Conservation (phyloP, 495 filamentous ascomycete species). For the Penicillium simplicissimum region DNA sequence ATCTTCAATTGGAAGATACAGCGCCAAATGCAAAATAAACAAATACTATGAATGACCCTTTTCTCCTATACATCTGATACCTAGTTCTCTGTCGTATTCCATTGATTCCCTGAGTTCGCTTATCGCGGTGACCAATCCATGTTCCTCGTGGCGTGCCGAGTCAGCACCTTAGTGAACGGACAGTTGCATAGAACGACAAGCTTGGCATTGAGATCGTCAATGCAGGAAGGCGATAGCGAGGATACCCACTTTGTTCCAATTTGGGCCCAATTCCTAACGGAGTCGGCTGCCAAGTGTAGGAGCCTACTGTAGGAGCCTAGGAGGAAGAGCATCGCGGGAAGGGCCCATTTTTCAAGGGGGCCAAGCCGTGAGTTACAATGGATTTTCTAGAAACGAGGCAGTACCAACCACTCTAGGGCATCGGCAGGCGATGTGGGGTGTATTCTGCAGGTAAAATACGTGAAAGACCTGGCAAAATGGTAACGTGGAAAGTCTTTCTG, state of each 20-base stretch:
- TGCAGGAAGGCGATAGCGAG: conserved; percentile 12
- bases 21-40: conserved; percentile 14
- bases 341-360: background rate
- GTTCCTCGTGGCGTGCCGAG: background rate
- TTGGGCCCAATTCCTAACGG: background rate
- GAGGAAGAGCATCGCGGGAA: conserved; percentile 1
- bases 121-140: background rate
- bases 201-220: conserved; percentile 27
- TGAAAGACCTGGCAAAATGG: background rate
- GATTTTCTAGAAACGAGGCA: background rate
- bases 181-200: conserved; percentile 15
- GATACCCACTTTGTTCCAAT: background rate
- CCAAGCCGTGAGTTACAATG: background rate
- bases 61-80: no score
- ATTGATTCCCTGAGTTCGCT: background rate
- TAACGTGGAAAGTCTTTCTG: conserved; percentile 14
- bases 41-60: conserved; percentile 2
- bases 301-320: no score
- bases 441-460: conserved; percentile 15
- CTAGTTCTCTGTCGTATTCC: background rate
- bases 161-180: background rate
- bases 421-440: background rate
- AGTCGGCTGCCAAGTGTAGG: background rate
- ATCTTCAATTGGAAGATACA: conserved; percentile 14
- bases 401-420: background rate